Base-by-base conservation (phyloP, 345 rosid genomes). In the Kandelia obovata region DNA sequence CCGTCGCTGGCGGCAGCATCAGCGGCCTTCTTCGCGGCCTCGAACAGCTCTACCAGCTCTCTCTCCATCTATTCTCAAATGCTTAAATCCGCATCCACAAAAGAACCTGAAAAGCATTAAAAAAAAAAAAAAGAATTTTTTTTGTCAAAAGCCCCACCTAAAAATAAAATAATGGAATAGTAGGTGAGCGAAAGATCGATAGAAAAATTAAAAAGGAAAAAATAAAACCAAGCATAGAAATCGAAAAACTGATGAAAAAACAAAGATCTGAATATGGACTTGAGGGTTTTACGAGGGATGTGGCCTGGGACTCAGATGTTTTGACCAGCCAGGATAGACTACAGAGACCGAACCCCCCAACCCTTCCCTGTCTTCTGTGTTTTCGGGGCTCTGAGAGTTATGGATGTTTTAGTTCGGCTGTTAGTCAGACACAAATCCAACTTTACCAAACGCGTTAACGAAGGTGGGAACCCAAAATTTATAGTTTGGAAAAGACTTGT, bases 11-110 rank as follows among this genome's bases (percentile, higher is more conserved):
- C 84, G 19, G 98, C 95, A 34, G 85, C 82, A 80, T 87, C 99
- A 20, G 98, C 97, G 3, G 98, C 87, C 77, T 90, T 96, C 86
- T 85, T 92, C 39, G 97, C 98, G 1, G 75, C 78, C 72, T 92
- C 97, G 69, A 96, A 92, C 79, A 96, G 78, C 74, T 82, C 86
- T 82, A 92, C 74, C 77, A 96, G 72, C 70, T 92, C 97, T 34
- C 65, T 84, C 80, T 89, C 98, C 98, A 94, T 93, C 25, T 43
- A 62, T 56, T 5, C 31, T 16, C 66, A 49, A 39, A 72, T 61
- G 58, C 46, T 5, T 55, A 64, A 30, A 35, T n/a, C 19, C 11
- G 27, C 7, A 26, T 16, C 15, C 15, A 32, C 19, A 15, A 23
- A 16, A 5, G 2, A 26, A 20, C 30, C 58, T 20, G 30, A 28